Base-by-base conservation (phyloP, 805 yeast genomes). In the Wickerhamiella cacticola region DNA sequence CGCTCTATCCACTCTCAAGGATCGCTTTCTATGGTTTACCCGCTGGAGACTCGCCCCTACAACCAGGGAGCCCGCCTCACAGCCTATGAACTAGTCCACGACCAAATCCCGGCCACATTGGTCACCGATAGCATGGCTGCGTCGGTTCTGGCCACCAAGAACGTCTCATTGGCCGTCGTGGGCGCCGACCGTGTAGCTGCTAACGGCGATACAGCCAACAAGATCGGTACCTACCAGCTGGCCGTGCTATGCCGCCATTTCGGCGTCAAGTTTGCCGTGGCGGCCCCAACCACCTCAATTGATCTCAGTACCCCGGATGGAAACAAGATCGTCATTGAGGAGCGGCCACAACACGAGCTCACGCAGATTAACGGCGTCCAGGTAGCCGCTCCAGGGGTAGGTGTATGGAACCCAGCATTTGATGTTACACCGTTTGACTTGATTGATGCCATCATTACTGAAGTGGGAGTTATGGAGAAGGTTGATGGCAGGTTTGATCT, bases 171-270 rank as follows among this genome's bases (percentile, higher is more conserved):
- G 45, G 80, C 88, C 19, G 83, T 87, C 48, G 95, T 85, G 3
- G 98, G 98, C 40, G 96, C 97, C 12, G 98, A 89, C 61, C 75
- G 98, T 62, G 82, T 89, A 33, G 96, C 88, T 2, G 70, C 73
- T 24, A 89, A 89, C 61, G 98, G 98, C 46, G 98, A 89, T 60
- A 79, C 95, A 25, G 97, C 97, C 1, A 89, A 89, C 67, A 89
- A 89, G 67, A 89, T 89, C 45, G 98, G 98, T 19, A 92, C 97
- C 0, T 84, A 78, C 65, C 96, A 88, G 66, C 67, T 89, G 53
- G 82, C 96, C 0, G 69, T 80, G 10, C 67, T 86, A 50, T 80
- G 94, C 16, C 73, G 79, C 50, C 74, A 75, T 46, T 73, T 73
- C 48, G 79, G 76, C 5, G 78, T 88, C 56, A 81, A 80, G 59